Base-by-base conservation (phyloP, 371 early-diverging fungal genomes). In the Dipsacomyces acuminosporus region DNA sequence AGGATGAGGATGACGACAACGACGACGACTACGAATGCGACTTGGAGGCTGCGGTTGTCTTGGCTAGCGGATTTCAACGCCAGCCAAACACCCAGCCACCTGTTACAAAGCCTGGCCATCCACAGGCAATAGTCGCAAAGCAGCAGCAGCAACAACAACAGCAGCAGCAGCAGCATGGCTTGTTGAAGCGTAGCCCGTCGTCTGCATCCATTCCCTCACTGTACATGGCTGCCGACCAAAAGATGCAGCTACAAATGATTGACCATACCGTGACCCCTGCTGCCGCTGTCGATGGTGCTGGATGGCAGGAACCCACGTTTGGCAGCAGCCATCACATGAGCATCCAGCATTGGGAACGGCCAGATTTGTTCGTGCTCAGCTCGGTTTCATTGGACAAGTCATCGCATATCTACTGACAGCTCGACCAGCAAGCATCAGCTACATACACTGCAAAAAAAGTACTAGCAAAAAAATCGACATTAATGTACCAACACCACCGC, bases 141-240 rank as follows among this genome's bases (percentile, higher is more conserved):
- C n/a, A n/a, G n/a, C n/a, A n/a, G n/a, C n/a, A n/a, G n/a, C n/a
- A n/a, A n/a, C n/a, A n/a, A n/a, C n/a, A n/a, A n/a, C n/a, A n/a
- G n/a, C n/a, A n/a, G n/a, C n/a, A n/a, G n/a, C n/a, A n/a, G n/a
- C n/a, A n/a, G 20, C 18, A 14, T 17, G 22, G 20, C 18, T 15
- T 15, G 17, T 36, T 61, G 47, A 56, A 51, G 47, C 50, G 59
- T 11, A 56, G 61, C 35, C 46, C 25, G 22, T 51, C 48, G 15
- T 35, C 56, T 18, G 33, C 55, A 8, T 48, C 56, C 1, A 20
- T 48, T 17, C 48, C 20, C 22, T 36, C 61, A 15, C 43, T 60
- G 13, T 26, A 41, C 41, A n/a, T 56, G 21, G 38, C 38, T 5
- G 38, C 38, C 4, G 17, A 38, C 17, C 34, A 34, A 14, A 11